Base-by-base conservation (phyloP, 495 filamentous ascomycete genomes). In the Xylaria palmicola region DNA sequence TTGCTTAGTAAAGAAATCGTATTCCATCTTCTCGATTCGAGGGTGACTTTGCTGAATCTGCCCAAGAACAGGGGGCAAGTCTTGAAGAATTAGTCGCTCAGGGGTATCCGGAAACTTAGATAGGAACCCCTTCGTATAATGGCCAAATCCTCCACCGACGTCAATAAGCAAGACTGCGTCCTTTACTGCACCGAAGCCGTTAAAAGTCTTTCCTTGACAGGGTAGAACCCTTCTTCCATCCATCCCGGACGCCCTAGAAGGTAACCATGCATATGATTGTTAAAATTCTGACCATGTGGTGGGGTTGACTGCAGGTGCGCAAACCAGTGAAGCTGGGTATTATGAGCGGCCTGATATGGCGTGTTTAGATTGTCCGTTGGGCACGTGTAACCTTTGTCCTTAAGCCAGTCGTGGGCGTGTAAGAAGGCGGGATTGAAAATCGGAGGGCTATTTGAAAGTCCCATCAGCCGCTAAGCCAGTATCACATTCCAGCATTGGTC, bases 31-130 rank as follows among this genome's bases (percentile, higher is more conserved):
- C 58, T 75, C 62, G 27, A 81, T 71, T 3, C 43, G 53, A 0
- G 49, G 22, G 45, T 70, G 44, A 4, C 71, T 64, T 1, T 62
- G 24, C 17, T 65, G 39, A 13, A 70, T 64, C 26, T 60, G 22
- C 0, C 32, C 45, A 30, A 84, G 74, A 1, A 80, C 77, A 1
- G 51, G 45, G 2, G 71, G 61, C 0, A 77, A 64, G 59, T 86
- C 83, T 62, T 85, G 79, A 0, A 85, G 67, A 5, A 86, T 65
- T 2, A 86, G 51, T 1, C 70, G 68, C 1, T 81, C 82, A 0
- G 72, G 71, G 0, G 66, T 26, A 20, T 74, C 62, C 0, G 83
- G 83, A 45, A 68, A 66, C 26, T 75, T 67, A 1, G 36, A n/a
- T 5, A 55, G 60, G 62, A 87, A 81, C n/a, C 73, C 70, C 0